These are phyloP conservation scores for Taiozyma sp. DNA, from an alignment of 1,139 yeast genomes.

Conservation along the genomic window DNA sequence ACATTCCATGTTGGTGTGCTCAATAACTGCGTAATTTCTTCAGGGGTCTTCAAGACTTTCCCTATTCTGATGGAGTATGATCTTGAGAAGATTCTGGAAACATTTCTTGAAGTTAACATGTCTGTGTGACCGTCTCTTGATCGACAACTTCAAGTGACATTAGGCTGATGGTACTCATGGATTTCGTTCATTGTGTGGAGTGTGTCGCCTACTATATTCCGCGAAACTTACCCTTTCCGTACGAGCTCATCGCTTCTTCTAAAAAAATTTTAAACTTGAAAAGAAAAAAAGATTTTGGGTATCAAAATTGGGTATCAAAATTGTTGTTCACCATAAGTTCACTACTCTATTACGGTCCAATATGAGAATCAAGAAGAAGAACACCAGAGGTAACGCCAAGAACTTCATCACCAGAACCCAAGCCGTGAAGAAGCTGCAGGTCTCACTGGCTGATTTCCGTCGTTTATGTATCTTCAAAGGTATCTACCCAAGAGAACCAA, in stretches of 20 bases:
- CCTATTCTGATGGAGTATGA: background rate
- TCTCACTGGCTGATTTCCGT: slow-evolving; percentile 96
- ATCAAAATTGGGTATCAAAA: too few species aligned
- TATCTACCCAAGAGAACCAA: slow-evolving; percentile 91
- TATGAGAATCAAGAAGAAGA: slow-evolving; percentile 69
- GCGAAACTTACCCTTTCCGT: background rate
- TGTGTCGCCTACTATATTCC: background rate
- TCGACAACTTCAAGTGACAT: background rate
- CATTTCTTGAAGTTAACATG: background rate
- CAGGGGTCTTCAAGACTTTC: background rate
- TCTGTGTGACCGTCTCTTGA: too few species aligned
- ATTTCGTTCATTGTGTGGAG: background rate
- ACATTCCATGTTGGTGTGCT: slow-evolving; percentile 24
- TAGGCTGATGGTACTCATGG: too few species aligned
- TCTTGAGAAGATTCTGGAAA: background rate
- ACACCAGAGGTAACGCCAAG: slow-evolving; percentile 84
- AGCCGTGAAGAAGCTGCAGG: slow-evolving; percentile 88
- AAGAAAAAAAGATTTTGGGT: background rate
- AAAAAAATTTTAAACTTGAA: too few species aligned
- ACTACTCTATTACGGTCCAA: slow-evolving; percentile 26
- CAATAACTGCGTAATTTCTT: slow-evolving; percentile 19
- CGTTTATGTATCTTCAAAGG: slow-evolving; percentile 97
- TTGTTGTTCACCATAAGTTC: background rate
- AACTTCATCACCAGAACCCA: slow-evolving; percentile 92
- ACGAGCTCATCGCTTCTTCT: background rate